A percentile compares a stretch with the other conserved stretches of the same genome.
phyloP scores from a whole-genome alignment of 176 grass and related monocot species.

The Poa pratensis region DNA sequence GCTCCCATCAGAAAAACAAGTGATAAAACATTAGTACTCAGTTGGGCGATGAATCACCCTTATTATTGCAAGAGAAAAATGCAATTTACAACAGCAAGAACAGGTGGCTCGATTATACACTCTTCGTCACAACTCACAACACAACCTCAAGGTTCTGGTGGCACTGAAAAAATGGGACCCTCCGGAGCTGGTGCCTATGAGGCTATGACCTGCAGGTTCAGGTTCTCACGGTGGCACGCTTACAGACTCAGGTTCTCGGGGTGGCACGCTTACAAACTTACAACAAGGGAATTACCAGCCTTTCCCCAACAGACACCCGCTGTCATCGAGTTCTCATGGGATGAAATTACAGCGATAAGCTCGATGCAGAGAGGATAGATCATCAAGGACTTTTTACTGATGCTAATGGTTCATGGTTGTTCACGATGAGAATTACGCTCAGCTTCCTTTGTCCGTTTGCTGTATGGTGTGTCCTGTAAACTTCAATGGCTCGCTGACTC shows the following conservation, averaged over 20 bases:
- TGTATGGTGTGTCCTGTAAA: slow-evolving; percentile 21
- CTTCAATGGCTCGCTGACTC: slow-evolving; percentile 8
- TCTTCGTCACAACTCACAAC: neutral
- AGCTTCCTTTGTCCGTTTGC: slow-evolving; percentile 10
- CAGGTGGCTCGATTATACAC: slow-evolving; percentile 20
- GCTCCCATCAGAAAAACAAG: neutral
- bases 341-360: slow-evolving; percentile 22
- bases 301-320: slow-evolving; percentile 17
- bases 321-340: slow-evolving; percentile 24
- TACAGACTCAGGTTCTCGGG: neutral
- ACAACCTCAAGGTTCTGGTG: slow-evolving; percentile 22
- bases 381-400: slow-evolving; percentile 10
- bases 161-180: slow-evolving; percentile 11
- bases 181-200: neutral
- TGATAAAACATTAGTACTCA: neutral
- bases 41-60: neutral
- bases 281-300: slow-evolving; percentile 15
- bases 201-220: neutral
- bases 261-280: slow-evolving; percentile 41
- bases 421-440: neutral
- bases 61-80: slow-evolving; percentile 31
- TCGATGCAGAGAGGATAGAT: neutral
- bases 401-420: neutral
- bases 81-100: slow-evolving; percentile 10
- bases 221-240: slow-evolving; percentile 26